These are phyloP conservation scores for Antitrichia curtipendula DNA, from an alignment of 225 moss, liverwort and hornwort species.

Conservation along the genomic window DNA sequence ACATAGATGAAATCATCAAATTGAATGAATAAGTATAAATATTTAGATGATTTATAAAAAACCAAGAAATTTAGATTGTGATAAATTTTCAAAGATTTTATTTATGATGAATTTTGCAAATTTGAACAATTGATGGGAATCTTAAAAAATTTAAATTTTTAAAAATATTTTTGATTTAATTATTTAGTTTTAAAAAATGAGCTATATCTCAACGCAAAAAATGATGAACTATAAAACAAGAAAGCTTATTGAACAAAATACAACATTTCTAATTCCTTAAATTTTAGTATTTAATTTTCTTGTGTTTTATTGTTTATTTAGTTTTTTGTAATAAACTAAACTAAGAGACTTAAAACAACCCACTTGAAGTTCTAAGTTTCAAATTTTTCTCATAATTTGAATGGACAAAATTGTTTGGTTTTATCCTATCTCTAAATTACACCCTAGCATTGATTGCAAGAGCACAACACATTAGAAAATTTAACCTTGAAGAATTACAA, in stretches of 20 bases:
- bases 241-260: neutral
- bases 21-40: neutral
- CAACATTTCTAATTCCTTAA: neutral
- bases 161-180: rapidly evolving
- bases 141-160: too few species aligned
- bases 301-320: too few species aligned
- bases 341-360: neutral
- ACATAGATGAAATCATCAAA: neutral
- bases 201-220: neutral
- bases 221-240: rapidly evolving
- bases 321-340: neutral
- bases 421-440: neutral
- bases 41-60: neutral
- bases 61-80: neutral
- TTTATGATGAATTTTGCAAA: neutral
- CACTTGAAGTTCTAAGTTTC: too few species aligned
- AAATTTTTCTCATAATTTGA: neutral
- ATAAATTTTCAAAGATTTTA: neutral
- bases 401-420: neutral
- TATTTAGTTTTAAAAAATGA: rapidly evolving
- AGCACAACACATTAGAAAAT: rapidly evolving
- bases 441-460: neutral
- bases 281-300: neutral
- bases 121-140: too few species aligned
- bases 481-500: neutral